Percentiles rank a stretch among this genome's conserved stretches.
Conservation (phyloP, 2,329 filamentous ascomycete genomes). For the Ascochyta clinopodiicola region DNA sequence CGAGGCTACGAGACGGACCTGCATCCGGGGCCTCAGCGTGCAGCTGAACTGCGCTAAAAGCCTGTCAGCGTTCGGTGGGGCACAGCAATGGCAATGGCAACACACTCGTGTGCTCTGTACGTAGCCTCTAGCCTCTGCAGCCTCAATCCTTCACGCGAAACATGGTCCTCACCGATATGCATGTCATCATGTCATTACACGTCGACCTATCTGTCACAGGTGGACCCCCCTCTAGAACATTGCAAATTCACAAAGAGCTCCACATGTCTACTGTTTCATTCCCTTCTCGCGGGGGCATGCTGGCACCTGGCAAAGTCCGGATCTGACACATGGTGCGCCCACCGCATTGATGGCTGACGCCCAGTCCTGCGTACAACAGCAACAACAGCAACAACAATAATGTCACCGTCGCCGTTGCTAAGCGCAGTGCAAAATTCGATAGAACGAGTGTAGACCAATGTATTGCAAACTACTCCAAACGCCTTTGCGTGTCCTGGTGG, state of each 20-base stretch:
- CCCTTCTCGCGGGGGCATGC: constrained; percentile 15
- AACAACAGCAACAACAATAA: neutral
- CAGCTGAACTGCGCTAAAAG: constrained; percentile 1
- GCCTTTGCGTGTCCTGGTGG: constrained; percentile 12
- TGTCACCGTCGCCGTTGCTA: constrained; percentile 8
- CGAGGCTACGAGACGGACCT: constrained; percentile 18
- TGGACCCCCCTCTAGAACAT: constrained; percentile 11
- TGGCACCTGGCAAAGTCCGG: constrained; percentile 10
- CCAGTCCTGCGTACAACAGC: constrained; percentile 3
- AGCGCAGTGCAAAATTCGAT: constrained; percentile 5
- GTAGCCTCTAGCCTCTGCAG: no score
- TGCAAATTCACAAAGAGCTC: constrained; percentile 11
- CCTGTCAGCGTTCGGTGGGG: constrained; percentile 7
- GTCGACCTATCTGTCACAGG: constrained; percentile 4
- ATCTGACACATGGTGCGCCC: constrained; percentile 9
- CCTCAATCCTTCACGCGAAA: neutral
- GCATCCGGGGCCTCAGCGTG: constrained; percentile 14
- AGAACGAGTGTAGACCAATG: constrained; percentile 24
- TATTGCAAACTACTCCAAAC: constrained; percentile 24
- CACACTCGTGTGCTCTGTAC: constrained; percentile 3
- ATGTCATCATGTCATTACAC: constrained; percentile 13
- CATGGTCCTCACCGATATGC: neutral
- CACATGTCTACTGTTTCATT: constrained; percentile 15
- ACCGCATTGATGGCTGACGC: constrained; percentile 8
- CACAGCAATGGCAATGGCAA: constrained; percentile 10